Evolutionary conservation across 805 yeast species (phyloP).

Genomic region (Lipomyces oligophaga): DNA sequence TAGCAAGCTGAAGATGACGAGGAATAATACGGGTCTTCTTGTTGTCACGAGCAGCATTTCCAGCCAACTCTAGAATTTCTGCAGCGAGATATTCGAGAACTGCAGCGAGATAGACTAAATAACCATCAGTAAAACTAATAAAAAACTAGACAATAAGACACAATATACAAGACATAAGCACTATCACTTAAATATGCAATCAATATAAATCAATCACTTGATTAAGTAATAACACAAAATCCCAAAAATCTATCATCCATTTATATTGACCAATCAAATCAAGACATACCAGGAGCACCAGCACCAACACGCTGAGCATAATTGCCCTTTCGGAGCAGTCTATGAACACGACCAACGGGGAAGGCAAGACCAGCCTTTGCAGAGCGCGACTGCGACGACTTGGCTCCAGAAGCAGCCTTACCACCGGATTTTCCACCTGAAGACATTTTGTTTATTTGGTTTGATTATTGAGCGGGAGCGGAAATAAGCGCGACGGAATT

Average conservation of each 20-base stretch:
- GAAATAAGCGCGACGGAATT: conserved; percentile 4
- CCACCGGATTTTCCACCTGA: conserved; percentile 66
- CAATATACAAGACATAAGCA: neutral
- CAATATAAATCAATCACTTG: neutral
- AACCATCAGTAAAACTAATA: neutral
- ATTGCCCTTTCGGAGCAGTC: conserved; percentile 94
- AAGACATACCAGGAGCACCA: conserved; percentile 72
- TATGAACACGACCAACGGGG: conserved; percentile 99
- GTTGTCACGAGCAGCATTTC: conserved; percentile 98
- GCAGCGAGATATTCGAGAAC: conserved; percentile 95
- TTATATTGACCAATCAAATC: neutral
- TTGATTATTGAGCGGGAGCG: neutral
- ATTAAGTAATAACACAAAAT: neutral
- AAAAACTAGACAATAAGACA: neutral
- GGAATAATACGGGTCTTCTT: conserved; percentile 98
- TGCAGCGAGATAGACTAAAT: conserved; percentile 72
- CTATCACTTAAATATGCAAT: too few relatives aligned
- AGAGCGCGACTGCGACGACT: conserved; percentile 96
- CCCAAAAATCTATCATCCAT: neutral
- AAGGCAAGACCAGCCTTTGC: conserved; percentile 97
- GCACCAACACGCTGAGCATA: conserved; percentile 98
- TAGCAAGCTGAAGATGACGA: conserved; percentile 97
- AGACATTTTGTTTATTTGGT: conserved; percentile 37
- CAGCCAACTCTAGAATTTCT: conserved; percentile 95
- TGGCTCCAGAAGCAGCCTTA: conserved; percentile 88